phyloP scores from a whole-genome alignment of 305 asterid species.

The Lippia alba region DNA sequence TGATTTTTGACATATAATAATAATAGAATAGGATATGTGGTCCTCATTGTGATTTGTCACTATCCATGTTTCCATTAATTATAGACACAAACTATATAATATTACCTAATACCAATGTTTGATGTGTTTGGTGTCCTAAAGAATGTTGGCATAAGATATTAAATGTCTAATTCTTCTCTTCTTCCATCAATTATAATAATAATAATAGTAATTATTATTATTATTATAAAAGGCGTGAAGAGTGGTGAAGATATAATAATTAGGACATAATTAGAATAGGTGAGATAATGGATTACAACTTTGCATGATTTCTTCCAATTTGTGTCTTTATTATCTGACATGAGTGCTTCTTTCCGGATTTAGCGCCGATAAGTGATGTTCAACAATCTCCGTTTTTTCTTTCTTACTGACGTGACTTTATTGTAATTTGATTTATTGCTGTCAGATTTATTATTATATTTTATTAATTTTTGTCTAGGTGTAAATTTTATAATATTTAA shows the following conservation, averaged over 20 bases:
- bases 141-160: slow-evolving; percentile 31
- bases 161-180: slow-evolving; percentile 18
- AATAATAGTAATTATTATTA: too few species aligned
- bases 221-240: neutral
- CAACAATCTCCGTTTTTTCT: too few species aligned
- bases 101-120: neutral
- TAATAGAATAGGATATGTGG: neutral
- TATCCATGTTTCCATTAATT: neutral
- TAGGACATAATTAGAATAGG: neutral
- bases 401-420: too few species aligned
- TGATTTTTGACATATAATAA: neutral
- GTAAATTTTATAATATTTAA: too few species aligned
- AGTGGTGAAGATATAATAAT: neutral
- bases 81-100: too few species aligned
- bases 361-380: slow-evolving; percentile 39
- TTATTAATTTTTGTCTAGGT: too few species aligned
- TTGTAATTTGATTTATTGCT: too few species aligned
- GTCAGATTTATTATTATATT: too few species aligned
- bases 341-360: slow-evolving; percentile 26
- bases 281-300: neutral
- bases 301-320: slow-evolving; percentile 8
- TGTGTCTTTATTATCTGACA: neutral
- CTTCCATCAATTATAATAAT: neutral
- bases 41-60: neutral
- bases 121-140: slow-evolving; percentile 8